A percentile compares a stretch with the other conserved stretches of the same genome.
Evolutionary conservation across 805 yeast genomes (phyloP).

Genomic region (Candida michaelii): DNA sequence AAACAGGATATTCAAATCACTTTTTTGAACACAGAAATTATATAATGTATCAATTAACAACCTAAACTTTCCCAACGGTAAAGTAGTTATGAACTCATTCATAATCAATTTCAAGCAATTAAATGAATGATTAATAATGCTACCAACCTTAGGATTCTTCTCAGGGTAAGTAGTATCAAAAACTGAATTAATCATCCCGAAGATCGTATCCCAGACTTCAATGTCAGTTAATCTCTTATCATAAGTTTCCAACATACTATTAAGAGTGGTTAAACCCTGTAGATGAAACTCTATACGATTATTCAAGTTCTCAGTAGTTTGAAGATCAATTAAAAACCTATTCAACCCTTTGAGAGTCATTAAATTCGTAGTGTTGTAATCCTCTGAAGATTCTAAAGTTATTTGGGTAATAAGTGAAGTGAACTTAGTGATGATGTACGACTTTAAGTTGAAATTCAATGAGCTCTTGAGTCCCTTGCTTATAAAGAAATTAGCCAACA

Average conservation of each 20-base stretch:
- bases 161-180: constrained; percentile 38
- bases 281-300: constrained; percentile 70
- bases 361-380: constrained; percentile 9
- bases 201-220: constrained; percentile 73
- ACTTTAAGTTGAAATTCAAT: constrained; percentile 43
- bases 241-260: constrained; percentile 72
- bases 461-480: constrained; percentile 37
- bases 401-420: constrained; percentile 47
- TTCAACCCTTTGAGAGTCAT: constrained; percentile 43
- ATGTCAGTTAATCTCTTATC: constrained; percentile 52
- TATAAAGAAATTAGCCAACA: constrained; percentile 50
- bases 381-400: constrained; percentile 35
- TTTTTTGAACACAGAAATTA: constrained; percentile 67
- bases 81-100: constrained; percentile 75
- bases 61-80: constrained; percentile 66
- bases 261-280: constrained; percentile 60
- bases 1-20: constrained; percentile 83
- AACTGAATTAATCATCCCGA: constrained; percentile 60
- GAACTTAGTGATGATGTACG: constrained; percentile 50
- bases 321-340: constrained; percentile 20
- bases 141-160: constrained; percentile 42
- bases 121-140: constrained; percentile 67
- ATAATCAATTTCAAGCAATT: constrained; percentile 79
- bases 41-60: constrained; percentile 69
- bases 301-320: constrained; percentile 39